Base-by-base conservation (phyloP, 176 grass and related monocot genomes). In the Thinopyrum elongatum region DNA sequence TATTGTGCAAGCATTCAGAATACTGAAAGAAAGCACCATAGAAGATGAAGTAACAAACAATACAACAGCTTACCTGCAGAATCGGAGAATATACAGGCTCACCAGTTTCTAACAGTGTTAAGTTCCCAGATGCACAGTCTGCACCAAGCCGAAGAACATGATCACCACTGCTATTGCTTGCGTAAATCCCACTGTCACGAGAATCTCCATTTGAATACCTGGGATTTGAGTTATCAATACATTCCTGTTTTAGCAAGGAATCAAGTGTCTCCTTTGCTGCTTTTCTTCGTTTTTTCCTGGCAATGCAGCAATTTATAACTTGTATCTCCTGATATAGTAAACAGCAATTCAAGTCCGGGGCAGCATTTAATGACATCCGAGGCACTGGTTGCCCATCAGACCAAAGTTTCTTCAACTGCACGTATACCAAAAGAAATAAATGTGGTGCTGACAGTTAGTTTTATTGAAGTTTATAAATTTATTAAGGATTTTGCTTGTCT, bases 301-400 rank as follows among this genome's bases (percentile, higher is more conserved):
- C 90, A 92, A 98, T 94, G 85, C 93, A 98, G 72, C 97, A 95
- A 87, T 98, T 98, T 92, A 98, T 92, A 25, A 94, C 97, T 94
- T 98, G 97, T 44, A 98, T 90, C 85, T 98, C 90, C 79, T 98
- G 97, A 89, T 94, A 92, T 85, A 98, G 91, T 58, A 94, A 91
- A 94, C 97, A 98, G 74, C 66, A 92, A 89, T 95, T 95, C 88
- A 98, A 90, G 74, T 95, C 88, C 10, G 97, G 97, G 42, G 89
- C 79, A 82, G 82, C 90, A 82, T 98, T 90, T 34, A 86, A 53
- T 84, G 97, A 87, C 84, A 95, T 94, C 71, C 66, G 78, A 89
- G 97, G 97, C 84, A 98, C 91, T 10, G 93, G 88, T 79, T 92
- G 79, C 66, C 87, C 94, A 85, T 95, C 83, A 2, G 84, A 95